Conservation (phyloP, 805 yeast genomes). For the Candida pseudofarinosa region DNA sequence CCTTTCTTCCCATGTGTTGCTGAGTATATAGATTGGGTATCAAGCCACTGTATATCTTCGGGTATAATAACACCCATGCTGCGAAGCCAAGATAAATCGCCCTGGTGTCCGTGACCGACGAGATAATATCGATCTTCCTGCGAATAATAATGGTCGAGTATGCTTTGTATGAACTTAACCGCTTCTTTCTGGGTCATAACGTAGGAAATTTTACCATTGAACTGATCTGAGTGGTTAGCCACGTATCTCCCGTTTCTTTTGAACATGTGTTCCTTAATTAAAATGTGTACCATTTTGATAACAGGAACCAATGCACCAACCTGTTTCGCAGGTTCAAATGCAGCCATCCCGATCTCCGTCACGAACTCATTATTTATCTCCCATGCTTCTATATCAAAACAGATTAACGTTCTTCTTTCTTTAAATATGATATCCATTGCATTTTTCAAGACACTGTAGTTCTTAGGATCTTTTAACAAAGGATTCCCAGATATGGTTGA, state of each 20-base stretch:
- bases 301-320: constrained; percentile 33
- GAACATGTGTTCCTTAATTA: constrained; percentile 41
- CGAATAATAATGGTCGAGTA: constrained; percentile 43
- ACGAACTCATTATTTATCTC: constrained; percentile 40
- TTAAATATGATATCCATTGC: constrained; percentile 2
- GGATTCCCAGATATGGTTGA: background rate
- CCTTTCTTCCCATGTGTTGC: constrained; percentile 37
- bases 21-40: constrained; percentile 46
- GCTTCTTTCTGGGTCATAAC: constrained; percentile 36
- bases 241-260: constrained; percentile 51
- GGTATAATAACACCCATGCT: constrained; percentile 47
- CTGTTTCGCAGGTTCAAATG: constrained; percentile 52
- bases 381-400: constrained; percentile 56
- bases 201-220: constrained; percentile 47
- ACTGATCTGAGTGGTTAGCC: constrained; percentile 48
- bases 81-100: constrained; percentile 53
- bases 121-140: constrained; percentile 25
- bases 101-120: constrained; percentile 59
- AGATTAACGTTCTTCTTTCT: constrained; percentile 31
- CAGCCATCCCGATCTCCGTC: constrained; percentile 56
- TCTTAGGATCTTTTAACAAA: background rate
- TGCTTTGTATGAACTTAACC: constrained; percentile 33
- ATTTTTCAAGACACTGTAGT: background rate
- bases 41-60: constrained; percentile 23
- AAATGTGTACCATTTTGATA: constrained; percentile 37